A percentile compares a stretch with the other conserved stretches of the same genome.
Evolutionary conservation across 2,329 filamentous ascomycete genomes (phyloP).

Genomic region (Arthroderma sp.): DNA sequence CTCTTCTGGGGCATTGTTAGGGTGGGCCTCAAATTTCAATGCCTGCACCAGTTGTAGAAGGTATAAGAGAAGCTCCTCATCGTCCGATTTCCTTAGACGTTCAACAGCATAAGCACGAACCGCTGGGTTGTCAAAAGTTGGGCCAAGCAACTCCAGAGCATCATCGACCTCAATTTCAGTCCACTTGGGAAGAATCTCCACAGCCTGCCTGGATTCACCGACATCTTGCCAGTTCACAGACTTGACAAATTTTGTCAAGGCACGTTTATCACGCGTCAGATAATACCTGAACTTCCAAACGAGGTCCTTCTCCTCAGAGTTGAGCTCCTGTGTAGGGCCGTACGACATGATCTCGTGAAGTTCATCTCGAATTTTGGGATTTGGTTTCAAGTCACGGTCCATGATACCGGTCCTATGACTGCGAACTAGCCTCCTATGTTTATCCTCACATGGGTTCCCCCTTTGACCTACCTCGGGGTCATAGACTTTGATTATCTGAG

Average conservation of each 20-base stretch:
- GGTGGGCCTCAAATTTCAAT: slow-evolving; percentile 78
- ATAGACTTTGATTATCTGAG: slow-evolving; percentile 68
- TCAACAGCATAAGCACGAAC: slow-evolving; percentile 91
- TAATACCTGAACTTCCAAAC: slow-evolving; percentile 98
- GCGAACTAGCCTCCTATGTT: slow-evolving; percentile 81
- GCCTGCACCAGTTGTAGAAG: slow-evolving; percentile 90
- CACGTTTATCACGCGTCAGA: slow-evolving; percentile 77
- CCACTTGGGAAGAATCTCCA: slow-evolving; percentile 84
- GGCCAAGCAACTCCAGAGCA: slow-evolving; percentile 82
- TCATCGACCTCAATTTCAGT: slow-evolving; percentile 95
- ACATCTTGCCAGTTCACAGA: slow-evolving; percentile 88
- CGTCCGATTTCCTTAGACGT: slow-evolving; percentile 77
- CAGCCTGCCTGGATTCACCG: slow-evolving; percentile 74
- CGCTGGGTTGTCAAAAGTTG: slow-evolving; percentile 75
- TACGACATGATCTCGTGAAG: slow-evolving; percentile 84
- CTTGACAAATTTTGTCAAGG: slow-evolving; percentile 94
- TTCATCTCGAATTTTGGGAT: slow-evolving; percentile 88
- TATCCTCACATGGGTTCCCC: slow-evolving; percentile 90
- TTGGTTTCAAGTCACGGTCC: slow-evolving; percentile 90
- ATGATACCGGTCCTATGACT: slow-evolving; percentile 87
- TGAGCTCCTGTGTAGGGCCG: slow-evolving; percentile 77
- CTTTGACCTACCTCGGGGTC: slow-evolving; percentile 81
- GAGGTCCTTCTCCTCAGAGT: slow-evolving; percentile 83
- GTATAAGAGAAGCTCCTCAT: slow-evolving; percentile 82
- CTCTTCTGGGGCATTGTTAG: slow-evolving; percentile 42